These are phyloP conservation scores for Senecio squalidus DNA, from an alignment of 140 eudicot species.

Conservation along the genomic window DNA sequence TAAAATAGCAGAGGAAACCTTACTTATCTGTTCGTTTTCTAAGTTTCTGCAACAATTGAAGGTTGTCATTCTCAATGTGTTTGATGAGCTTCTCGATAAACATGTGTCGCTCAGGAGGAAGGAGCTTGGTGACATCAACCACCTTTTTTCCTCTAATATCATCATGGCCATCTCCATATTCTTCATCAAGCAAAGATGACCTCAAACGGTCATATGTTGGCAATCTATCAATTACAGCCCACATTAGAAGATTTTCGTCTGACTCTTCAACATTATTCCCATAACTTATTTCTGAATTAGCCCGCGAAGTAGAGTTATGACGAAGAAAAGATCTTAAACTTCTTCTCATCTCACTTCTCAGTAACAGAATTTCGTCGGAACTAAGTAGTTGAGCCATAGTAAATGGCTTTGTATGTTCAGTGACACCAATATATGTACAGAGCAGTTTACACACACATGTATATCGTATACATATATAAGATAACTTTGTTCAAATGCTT, in stretches of 20 bases:
- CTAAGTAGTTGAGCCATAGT: slow-evolving; percentile 16
- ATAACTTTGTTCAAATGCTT: too few species aligned
- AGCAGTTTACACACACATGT: background rate
- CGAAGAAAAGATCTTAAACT: slow-evolving; percentile 23
- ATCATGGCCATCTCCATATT: slow-evolving; percentile 1
- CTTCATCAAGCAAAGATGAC: too few species aligned
- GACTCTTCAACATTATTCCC: background rate
- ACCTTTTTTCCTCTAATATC: slow-evolving; percentile 11
- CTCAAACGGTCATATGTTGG: slow-evolving; percentile 19
- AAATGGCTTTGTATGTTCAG: background rate
- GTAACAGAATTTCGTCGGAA: slow-evolving; percentile 16
- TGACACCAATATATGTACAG: too few species aligned
- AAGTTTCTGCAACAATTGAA: too few species aligned
- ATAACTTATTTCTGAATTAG: slow-evolving; percentile 9
- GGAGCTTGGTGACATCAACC: slow-evolving; percentile 28
- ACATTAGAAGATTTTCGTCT: background rate
- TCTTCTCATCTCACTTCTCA: slow-evolving; percentile 23
- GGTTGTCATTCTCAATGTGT: too few species aligned
- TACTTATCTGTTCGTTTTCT: too few species aligned
- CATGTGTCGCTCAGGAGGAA: too few species aligned
- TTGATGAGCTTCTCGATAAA: too few species aligned
- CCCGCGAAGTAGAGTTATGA: slow-evolving; percentile 17
- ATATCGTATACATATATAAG: too few species aligned
- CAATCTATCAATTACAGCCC: slow-evolving; percentile 22
- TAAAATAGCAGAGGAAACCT: too few species aligned